Conservation (phyloP, 2,329 filamentous ascomycete genomes). For the Ambrosiella xylebori region DNA sequence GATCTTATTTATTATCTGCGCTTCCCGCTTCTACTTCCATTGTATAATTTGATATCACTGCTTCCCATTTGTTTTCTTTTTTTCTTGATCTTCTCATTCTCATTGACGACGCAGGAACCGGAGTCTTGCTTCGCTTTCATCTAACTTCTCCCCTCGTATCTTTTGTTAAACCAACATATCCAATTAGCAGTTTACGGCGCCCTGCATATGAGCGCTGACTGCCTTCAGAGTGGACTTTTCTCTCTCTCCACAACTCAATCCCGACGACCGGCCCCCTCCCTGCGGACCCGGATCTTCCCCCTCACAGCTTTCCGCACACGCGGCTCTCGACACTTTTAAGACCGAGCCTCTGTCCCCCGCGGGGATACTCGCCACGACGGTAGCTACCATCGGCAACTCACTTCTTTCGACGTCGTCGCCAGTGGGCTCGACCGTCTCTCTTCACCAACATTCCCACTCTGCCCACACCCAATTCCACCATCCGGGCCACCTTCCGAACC, state of each 20-base stretch:
- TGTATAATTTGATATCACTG: neutral
- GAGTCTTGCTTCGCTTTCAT: neutral
- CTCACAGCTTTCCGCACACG: constrained; percentile 1
- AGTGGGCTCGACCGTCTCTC: constrained; percentile 6
- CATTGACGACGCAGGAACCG: neutral
- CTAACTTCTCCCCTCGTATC: neutral
- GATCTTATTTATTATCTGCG: neutral
- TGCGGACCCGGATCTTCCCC: constrained; percentile 7
- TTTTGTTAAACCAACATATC: neutral
- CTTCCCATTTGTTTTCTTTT: neutral
- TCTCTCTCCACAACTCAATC: constrained; percentile 12
- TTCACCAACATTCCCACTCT: constrained; percentile 6
- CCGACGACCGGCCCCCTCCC: constrained; percentile 12
- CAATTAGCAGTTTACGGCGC: constrained; percentile 10
- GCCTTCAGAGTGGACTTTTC: constrained; percentile 9
- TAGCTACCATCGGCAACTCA: constrained; percentile 2
- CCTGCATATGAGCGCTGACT: constrained; percentile 13
- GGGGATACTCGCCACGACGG: constrained; percentile 7
- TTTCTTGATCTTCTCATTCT: neutral
- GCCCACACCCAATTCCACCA: constrained; percentile 1
- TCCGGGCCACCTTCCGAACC: neutral
- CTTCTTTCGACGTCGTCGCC: constrained; percentile 11
- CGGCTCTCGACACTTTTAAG: neutral
- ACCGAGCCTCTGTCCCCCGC: neutral
- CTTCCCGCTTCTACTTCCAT: neutral